Percentiles rank a stretch among this genome's conserved stretches.
phyloP scores from a whole-genome alignment of 352 stramenopile species.

The Sclerospora graminicola region DNA sequence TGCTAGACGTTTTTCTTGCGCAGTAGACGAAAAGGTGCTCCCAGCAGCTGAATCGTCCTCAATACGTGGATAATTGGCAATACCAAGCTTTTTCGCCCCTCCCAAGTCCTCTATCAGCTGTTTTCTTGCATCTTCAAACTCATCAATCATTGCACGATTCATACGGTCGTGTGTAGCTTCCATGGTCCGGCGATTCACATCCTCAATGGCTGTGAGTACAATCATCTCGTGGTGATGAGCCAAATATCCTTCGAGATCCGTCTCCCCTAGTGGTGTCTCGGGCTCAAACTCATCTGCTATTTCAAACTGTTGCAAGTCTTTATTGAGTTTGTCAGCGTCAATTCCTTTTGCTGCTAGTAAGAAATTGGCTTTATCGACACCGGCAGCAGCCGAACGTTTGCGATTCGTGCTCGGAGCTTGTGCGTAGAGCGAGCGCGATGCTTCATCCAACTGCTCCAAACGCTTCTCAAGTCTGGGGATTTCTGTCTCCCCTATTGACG shows the following conservation, averaged over 20 bases:
- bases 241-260: constrained; percentile 81
- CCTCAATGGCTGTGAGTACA: constrained; percentile 83
- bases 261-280: constrained; percentile 73
- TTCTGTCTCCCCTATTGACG: constrained; percentile 54
- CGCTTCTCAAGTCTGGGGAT: constrained; percentile 72
- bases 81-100: constrained; percentile 50
- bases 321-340: constrained; percentile 80
- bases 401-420: constrained; percentile 24
- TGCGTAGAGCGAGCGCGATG: constrained; percentile 37
- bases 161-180: constrained; percentile 74
- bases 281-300: constrained; percentile 66
- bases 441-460: constrained; percentile 72
- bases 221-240: constrained; percentile 89
- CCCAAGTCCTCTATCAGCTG: constrained; percentile 63
- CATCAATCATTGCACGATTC: constrained; percentile 81
- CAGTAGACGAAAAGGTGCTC: constrained; percentile 37
- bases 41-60: constrained; percentile 20
- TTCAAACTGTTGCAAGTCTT: constrained; percentile 73
- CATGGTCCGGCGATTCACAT: constrained; percentile 72
- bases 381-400: constrained; percentile 34
- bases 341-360: constrained; percentile 77
- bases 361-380: constrained; percentile 71
- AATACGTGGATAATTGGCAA: constrained; percentile 63
- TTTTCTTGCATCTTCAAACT: constrained; percentile 74
- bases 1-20: constrained; percentile 21